phyloP scores from a whole-genome alignment of 768 basidiomycete genomes.

The Auricularia heimuer region DNA sequence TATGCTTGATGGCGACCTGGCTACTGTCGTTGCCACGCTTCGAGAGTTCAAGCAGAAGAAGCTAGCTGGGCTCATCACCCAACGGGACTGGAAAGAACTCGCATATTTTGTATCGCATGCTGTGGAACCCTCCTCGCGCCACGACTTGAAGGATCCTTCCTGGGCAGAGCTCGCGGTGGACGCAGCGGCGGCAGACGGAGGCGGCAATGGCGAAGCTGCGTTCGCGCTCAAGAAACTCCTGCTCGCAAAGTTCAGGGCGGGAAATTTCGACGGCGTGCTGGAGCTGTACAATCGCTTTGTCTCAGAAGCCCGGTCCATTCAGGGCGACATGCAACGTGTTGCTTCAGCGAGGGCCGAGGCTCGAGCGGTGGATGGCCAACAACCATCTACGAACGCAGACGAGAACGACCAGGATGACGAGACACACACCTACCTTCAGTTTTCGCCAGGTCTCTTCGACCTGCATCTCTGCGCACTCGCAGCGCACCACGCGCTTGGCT shows the following conservation, averaged over 20 bases:
- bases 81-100: neutral
- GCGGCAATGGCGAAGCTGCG: neutral
- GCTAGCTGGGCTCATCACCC: neutral
- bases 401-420: neutral
- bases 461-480: constrained; percentile 1
- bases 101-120: neutral
- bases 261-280: neutral
- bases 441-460: neutral
- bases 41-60: neutral
- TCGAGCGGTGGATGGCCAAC: neutral
- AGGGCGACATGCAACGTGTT: neutral
- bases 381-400: neutral
- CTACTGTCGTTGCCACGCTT: neutral
- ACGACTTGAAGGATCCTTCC: neutral
- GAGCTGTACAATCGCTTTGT: neutral
- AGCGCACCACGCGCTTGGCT: neutral
- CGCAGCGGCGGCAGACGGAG: neutral
- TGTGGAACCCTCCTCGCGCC: neutral
- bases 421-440: neutral
- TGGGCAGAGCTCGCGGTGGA: neutral
- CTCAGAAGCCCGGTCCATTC: neutral
- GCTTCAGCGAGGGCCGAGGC: neutral
- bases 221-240: neutral
- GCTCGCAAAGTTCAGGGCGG: neutral
- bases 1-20: neutral